Evolutionary conservation across 495 filamentous ascomycete species (phyloP), one percentile per base, ranked within the genome.

Genomic region (Daldinia grandis): DNA sequence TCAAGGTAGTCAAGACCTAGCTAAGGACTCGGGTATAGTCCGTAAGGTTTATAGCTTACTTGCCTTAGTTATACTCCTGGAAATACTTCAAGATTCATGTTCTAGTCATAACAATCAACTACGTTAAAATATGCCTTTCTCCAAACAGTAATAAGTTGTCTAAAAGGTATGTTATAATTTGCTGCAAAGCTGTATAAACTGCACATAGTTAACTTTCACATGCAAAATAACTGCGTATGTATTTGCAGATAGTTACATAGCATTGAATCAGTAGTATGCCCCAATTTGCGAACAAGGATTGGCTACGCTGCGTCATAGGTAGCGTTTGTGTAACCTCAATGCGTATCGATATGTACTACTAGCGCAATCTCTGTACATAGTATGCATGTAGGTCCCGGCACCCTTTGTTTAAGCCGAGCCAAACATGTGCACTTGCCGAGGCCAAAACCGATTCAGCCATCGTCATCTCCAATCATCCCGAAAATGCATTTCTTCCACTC

Each of bases 361-460:
- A 51, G 49, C 49, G 24, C 49, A 51, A 30, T 51, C 49, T 4
- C 10, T n/a, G n/a, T n/a, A n/a, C n/a, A n/a, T n/a, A n/a, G 19
- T 19, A 24, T 30, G 12, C 5, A 21, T 24, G 24, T 21, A 50
- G 24, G 49, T 55, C 49, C 64, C 65, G 65, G 51, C 58, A 62
- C 25, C 40, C 7, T 60, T 57, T 31, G 47, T 61, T 65, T 65
- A 24, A 70, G 68, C 68, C 68, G 68, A 70, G 49, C 27, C n/a
- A n/a, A 56, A 40, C 68, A 70, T 70, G 68, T 70, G 68, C 47
- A 42, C 40, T 51, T 68, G 58, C 65, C 65, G 65, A 68, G 65
- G 65, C 65, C 65, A 38, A 66, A 60, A 35, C 33, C 58, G 35
- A 24, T 61, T 30, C 65, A 57, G 42, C 51, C 38, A 38, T 51